Conservation (phyloP, 352 stramenopile species). For the Phytophthora tentaculata region DNA sequence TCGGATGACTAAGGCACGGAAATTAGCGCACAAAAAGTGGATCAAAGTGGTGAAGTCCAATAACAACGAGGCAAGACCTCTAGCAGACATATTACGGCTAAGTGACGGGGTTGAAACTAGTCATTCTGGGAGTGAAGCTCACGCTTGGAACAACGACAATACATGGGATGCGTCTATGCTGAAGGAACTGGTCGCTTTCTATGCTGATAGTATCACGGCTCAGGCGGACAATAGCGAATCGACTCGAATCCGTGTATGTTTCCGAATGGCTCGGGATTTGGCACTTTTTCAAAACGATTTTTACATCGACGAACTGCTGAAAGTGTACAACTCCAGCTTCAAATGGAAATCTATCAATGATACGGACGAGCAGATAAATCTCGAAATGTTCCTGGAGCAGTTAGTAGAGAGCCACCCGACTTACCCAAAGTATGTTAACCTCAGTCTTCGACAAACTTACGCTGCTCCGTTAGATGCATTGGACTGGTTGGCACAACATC, state of each 20-base stretch:
- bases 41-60: constrained; percentile 21
- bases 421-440: constrained; percentile 18
- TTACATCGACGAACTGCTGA: constrained; percentile 54
- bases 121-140: not conserved
- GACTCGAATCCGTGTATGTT: constrained; percentile 37
- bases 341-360: constrained; percentile 6
- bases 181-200: constrained; percentile 25
- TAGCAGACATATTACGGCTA: constrained; percentile 34
- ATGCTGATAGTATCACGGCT: constrained; percentile 13
- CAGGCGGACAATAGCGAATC: not conserved
- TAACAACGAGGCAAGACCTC: constrained; percentile 17
- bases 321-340: constrained; percentile 29
- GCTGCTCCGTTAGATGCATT: constrained; percentile 4
- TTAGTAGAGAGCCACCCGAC: constrained; percentile 30
- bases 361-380: constrained; percentile 18
- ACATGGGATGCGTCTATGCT: constrained; percentile 16
- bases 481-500: constrained; percentile 27
- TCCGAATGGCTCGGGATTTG: constrained; percentile 57
- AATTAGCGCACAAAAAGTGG: constrained; percentile 1
- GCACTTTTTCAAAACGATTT: constrained; percentile 61
- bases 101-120: not conserved
- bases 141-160: not conserved
- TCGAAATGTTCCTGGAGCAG: constrained; percentile 37
- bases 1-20: constrained; percentile 7
- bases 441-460: not conserved